A percentile compares a stretch with the other conserved stretches of the same genome.
Conservation (phyloP, 768 basidiomycete genomes). For the Podaxis mareebaensis region DNA sequence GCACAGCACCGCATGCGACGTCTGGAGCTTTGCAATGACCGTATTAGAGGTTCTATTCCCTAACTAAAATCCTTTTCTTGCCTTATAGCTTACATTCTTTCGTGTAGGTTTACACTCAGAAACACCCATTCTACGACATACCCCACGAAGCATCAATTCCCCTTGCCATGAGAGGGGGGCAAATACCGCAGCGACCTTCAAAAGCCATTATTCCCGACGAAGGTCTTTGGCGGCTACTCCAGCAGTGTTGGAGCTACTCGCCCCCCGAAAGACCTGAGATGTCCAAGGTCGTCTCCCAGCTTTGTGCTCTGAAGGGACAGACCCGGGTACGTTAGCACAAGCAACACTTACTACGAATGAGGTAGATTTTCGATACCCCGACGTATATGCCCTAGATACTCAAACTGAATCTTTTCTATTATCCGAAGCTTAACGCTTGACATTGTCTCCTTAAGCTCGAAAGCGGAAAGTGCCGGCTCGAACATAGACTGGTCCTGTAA, state of each 20-base stretch:
- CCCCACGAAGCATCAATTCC: neutral
- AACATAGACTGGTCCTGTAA: no score
- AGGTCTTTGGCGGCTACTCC: neutral
- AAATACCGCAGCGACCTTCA: neutral
- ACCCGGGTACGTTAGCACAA: neutral
- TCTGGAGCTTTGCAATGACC: slow-evolving; percentile 9
- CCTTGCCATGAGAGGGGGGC: neutral
- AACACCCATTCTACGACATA: neutral
- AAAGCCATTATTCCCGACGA: neutral
- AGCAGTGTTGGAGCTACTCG: neutral
- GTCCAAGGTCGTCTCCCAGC: neutral
- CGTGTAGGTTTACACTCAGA: neutral
- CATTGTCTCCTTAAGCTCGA: no score
- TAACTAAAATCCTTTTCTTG: neutral
- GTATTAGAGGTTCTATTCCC: neutral
- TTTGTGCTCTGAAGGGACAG: neutral
- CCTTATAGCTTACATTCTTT: neutral
- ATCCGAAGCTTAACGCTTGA: no score
- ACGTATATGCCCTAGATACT: no score
- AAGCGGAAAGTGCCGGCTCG: no score
- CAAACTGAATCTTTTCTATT: no score
- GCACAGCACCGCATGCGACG: neutral
- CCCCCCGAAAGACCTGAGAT: neutral
- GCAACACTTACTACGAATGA: neutral
- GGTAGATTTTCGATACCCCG: neutral